Base-by-base conservation (phyloP, 2,329 filamentous ascomycete species). In the Alternaria gansuensis region DNA sequence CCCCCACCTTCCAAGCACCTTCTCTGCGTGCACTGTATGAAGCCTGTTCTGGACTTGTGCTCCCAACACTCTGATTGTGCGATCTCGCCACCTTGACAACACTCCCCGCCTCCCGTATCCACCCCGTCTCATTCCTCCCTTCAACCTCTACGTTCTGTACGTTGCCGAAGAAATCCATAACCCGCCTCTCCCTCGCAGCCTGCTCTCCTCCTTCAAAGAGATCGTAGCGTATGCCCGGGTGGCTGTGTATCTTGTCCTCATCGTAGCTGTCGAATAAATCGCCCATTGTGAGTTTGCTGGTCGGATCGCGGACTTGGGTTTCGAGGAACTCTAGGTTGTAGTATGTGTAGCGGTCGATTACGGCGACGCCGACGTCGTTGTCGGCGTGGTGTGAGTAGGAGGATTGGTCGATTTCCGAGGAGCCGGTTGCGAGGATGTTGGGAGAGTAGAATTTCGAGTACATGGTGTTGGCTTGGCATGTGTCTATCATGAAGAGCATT, bases 401-500 rank as follows among this genome's bases (percentile, higher is more conserved):
- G 5, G 92, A 97, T 78, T 99, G 92, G 75, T 98, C 94, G 61
- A 98, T 89, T 77, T 95, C 93, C 3, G 91, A 96, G 31, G 92
- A 96, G n/a, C 95, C 95, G 0, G 96, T 99, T 0, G 95, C 95
- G 72, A 99, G 93, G 71, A 99, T 97, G 74, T 98, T 98, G 46
- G 94, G 94, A 5, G 93, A 96, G 82, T 99, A 99, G 74, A 99
- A 92, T 71, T 97, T 94, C 75, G 89, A 94, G 81, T 97, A 99
- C 93, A 99, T 97, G 31, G 95, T 99, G 78, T 99, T 99, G 54
- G 95, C 95, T 81, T 99, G 95, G 81, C 95, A 99, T 0, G 95
- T 99, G 78, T 99, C 95, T 79, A 99, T 99, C 95, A 99, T 99
- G 83, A 99, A 99, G 57, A 99, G 87, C 68, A 99, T 88, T 79